Evolutionary conservation across 768 basidiomycete species (phyloP).

Genomic region (Termitomyces titanicus): DNA sequence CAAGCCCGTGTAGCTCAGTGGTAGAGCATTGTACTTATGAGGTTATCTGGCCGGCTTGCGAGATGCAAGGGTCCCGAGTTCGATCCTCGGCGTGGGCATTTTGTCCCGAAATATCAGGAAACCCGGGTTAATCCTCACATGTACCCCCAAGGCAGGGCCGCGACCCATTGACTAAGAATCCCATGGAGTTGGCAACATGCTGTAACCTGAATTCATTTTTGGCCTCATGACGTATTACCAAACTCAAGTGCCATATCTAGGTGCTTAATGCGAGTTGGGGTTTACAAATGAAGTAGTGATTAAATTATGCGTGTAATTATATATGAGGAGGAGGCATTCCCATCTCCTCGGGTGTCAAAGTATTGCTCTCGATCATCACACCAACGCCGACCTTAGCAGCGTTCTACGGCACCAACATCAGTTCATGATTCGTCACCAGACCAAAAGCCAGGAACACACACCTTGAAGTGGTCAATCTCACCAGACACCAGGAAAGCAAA

Average conservation of each 20-base stretch:
- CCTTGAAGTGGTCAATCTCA: constrained; percentile 99
- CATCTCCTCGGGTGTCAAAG: constrained; percentile 83
- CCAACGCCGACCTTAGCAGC: constrained; percentile 93
- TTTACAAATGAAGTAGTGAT: constrained; percentile 5
- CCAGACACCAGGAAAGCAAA: constrained; percentile 94
- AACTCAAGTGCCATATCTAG: neutral
- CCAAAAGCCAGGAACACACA: constrained; percentile 27
- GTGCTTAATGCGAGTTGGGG: neutral
- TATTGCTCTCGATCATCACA: constrained; percentile 93
- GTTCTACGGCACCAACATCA: constrained; percentile 48
- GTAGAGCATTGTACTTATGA: constrained; percentile 62
- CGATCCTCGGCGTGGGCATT: constrained; percentile 51
- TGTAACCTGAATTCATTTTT: no score
- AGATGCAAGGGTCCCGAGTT: constrained; percentile 57
- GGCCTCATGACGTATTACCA: no score
- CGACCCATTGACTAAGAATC: no score
- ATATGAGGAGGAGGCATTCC: constrained; percentile 49
- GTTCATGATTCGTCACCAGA: constrained; percentile 3
- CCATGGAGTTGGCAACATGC: no score
- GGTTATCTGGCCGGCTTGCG: constrained; percentile 33
- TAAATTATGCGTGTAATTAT: constrained; percentile 28
- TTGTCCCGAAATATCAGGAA: neutral
- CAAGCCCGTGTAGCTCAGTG: constrained; percentile 53
- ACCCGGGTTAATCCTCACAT: no score
- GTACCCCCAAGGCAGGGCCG: no score